Conservation (phyloP, 495 filamentous ascomycete genomes). For the Cercophora scortea region DNA sequence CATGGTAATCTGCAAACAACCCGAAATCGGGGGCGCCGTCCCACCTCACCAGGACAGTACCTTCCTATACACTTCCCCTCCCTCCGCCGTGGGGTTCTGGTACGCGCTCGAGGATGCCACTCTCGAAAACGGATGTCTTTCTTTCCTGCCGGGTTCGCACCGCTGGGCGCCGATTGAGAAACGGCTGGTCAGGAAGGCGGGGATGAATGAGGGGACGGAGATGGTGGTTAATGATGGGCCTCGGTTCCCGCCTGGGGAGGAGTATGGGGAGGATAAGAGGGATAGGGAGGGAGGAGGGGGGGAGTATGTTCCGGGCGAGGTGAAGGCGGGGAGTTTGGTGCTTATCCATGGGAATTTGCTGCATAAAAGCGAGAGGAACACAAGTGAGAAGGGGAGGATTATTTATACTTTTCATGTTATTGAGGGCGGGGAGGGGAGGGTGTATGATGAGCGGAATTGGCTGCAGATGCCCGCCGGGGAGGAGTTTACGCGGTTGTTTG, state of each 20-base stretch:
- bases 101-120: constrained; percentile 92
- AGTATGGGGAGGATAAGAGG: constrained; percentile 27
- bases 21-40: constrained; percentile 85
- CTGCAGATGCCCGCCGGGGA: constrained; percentile 64
- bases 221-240: constrained; percentile 41
- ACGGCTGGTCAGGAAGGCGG: constrained; percentile 63
- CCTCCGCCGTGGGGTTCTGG: constrained; percentile 88
- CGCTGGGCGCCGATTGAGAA: constrained; percentile 52
- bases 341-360: constrained; percentile 94
- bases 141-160: constrained; percentile 76
- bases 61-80: constrained; percentile 88
- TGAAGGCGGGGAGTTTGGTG: constrained; percentile 82
- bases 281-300: constrained; percentile 15
- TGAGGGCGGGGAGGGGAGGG: constrained; percentile 59
- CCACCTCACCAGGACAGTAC: constrained; percentile 84
- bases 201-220: constrained; percentile 35
- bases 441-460: constrained; percentile 88
- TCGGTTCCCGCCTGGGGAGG: constrained; percentile 34
- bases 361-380: constrained; percentile 93
- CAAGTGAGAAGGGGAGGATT: constrained; percentile 74
- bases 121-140: constrained; percentile 75
- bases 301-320: constrained; percentile 64
- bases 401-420: constrained; percentile 99
- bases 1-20: constrained; percentile 98
- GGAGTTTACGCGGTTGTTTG: constrained; percentile 53